phyloP scores from a whole-genome alignment of 73 alveolate species.

The Paramecium tetraurelia region DNA sequence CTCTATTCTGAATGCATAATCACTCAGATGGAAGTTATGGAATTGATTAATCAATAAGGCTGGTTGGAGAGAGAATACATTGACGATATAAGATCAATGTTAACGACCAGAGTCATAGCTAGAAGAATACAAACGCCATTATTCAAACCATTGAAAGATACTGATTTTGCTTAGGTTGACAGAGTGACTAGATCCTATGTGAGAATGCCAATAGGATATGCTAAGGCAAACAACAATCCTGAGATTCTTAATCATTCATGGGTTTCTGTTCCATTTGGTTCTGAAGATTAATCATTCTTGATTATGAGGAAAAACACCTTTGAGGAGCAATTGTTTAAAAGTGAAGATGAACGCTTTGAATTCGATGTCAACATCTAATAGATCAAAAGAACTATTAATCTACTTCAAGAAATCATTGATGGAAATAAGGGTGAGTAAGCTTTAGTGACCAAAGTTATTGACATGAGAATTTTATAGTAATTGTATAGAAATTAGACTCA shows the following conservation, averaged over 20 bases:
- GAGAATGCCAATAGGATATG: slow-evolving; percentile 56
- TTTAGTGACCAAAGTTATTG: slow-evolving; percentile 43
- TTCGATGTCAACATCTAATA: slow-evolving; percentile 56
- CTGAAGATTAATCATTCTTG: slow-evolving; percentile 67
- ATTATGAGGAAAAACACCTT: slow-evolving; percentile 65
- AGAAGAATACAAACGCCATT: slow-evolving; percentile 51
- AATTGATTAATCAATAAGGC: slow-evolving; percentile 20
- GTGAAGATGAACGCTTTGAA: slow-evolving; percentile 74
- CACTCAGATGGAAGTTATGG: slow-evolving; percentile 57
- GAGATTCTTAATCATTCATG: slow-evolving; percentile 31
- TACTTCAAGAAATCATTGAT: slow-evolving; percentile 24
- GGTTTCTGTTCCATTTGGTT: slow-evolving; percentile 65
- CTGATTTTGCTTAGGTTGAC: slow-evolving; percentile 43
- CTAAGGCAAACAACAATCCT: slow-evolving; percentile 26
- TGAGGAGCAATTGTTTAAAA: slow-evolving; percentile 67
- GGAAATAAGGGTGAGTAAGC: neutral
- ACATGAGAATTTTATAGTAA: slow-evolving; percentile 46
- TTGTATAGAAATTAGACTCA: slow-evolving; percentile 41
- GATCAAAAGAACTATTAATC: slow-evolving; percentile 53
- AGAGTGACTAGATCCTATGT: slow-evolving; percentile 59
- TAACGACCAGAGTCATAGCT: slow-evolving; percentile 21
- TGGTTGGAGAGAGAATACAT: slow-evolving; percentile 49
- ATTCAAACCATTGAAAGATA: slow-evolving; percentile 57
- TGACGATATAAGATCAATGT: slow-evolving; percentile 30
- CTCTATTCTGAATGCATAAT: slow-evolving; percentile 57